Evolutionary conservation across 2,329 filamentous ascomycete genomes (phyloP).

Genomic region (Coleophoma cylindrospora): DNA sequence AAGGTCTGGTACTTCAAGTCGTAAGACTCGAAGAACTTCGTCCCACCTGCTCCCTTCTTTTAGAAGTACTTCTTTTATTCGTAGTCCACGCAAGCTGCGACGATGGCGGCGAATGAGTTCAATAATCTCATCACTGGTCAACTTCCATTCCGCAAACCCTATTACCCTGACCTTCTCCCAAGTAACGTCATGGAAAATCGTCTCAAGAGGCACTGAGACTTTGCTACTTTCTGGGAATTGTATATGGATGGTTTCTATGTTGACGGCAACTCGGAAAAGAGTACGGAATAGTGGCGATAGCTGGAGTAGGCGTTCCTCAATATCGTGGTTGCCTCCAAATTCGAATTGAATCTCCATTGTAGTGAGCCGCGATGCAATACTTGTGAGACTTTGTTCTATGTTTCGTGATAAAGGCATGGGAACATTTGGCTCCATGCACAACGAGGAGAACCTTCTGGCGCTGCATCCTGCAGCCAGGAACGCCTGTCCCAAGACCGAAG

Average conservation of each 20-base stretch:
- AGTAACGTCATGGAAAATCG: constrained; percentile 56
- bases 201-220: constrained; percentile 50
- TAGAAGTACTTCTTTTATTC: constrained; percentile 55
- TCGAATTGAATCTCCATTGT: constrained; percentile 57
- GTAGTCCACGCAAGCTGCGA: constrained; percentile 50
- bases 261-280: constrained; percentile 53
- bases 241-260: constrained; percentile 58
- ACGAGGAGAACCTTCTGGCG: constrained; percentile 35
- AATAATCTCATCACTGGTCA: constrained; percentile 56
- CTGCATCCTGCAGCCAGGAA: constrained; percentile 50
- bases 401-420: constrained; percentile 44
- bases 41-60: constrained; percentile 56
- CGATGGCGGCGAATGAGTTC: constrained; percentile 49
- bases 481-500: constrained; percentile 51
- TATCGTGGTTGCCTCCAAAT: constrained; percentile 45
- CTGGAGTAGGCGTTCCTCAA: constrained; percentile 51
- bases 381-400: constrained; percentile 40
- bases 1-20: constrained; percentile 49
- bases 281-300: constrained; percentile 51
- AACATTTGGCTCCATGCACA: constrained; percentile 58
- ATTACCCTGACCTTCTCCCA: constrained; percentile 59
- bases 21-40: constrained; percentile 51
- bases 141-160: constrained; percentile 60
- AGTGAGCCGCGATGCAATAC: constrained; percentile 50
- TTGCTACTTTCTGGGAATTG: constrained; percentile 56